Evolutionary conservation across 495 filamentous ascomycete genomes (phyloP), one percentile per base, ranked within the genome.

Genomic region (Saxispiralis lemnorum): DNA sequence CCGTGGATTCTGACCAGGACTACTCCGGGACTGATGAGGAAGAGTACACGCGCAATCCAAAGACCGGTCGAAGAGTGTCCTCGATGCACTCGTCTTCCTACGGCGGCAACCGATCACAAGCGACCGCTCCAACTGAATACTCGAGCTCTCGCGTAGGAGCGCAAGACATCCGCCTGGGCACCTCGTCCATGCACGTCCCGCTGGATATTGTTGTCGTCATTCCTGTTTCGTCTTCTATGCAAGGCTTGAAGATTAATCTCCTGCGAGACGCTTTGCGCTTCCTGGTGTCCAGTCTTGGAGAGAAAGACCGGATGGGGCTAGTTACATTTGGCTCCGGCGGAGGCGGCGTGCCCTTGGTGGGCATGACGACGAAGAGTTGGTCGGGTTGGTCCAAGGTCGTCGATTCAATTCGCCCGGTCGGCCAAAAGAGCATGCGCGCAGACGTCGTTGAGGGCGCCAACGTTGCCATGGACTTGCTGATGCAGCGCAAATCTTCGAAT

Each of bases 391-490:
- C 70, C 39, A 86, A 85, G 57, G 72, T 96, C 11, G 67, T 99
- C 14, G 73, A 76, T 38, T 89, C 84, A 1, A 88, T 96, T 48
- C 78, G 88, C 36, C 86, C 92, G 0, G 84, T 93, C 10, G 88
- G 87, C 33, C 89, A 95, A 62, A 96, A 95, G 69, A 95, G 83
- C 56, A 76, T 93, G 51, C 81, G 92, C 14, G 87, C 88, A 3
- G 89, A 99, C 62, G 89, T 95, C 3, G 89, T 99, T 6, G 89
- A 99, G 53, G 89, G 89, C 43, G 88, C 89, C 31, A 99, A 99
- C 56, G 86, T 96, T 35, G 89, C 89, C 35, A 96, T 99, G 89
- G 89, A 99, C 58, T 66, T 99, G 33, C 70, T 99, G 35, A 99
- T 99, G 89, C 84, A 93, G 58, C 79, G 89, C 49, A 94, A 94